These are phyloP conservation scores for Penicillium sp. DNA, from an alignment of 2,329 filamentous ascomycete species.

Conservation along the genomic window DNA sequence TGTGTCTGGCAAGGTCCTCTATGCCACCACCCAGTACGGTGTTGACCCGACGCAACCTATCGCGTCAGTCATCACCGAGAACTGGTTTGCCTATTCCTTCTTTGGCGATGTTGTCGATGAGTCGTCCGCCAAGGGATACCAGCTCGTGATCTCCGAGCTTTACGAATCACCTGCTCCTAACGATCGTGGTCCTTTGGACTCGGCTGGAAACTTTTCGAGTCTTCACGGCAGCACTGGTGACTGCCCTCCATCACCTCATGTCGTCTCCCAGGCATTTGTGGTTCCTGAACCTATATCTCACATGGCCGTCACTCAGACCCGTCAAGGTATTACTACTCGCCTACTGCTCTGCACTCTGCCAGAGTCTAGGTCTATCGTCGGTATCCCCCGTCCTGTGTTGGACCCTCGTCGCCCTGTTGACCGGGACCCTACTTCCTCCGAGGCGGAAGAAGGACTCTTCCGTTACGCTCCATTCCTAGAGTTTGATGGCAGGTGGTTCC, in stretches of 20 bases:
- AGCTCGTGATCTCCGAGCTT: conserved; percentile 81
- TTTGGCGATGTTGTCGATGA: conserved; percentile 54
- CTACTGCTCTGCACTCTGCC: conserved; percentile 79
- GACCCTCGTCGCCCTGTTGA: conserved; percentile 85
- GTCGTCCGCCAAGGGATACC: conserved; percentile 71
- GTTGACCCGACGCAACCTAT: conserved; percentile 75
- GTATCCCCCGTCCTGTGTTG: conserved; percentile 74
- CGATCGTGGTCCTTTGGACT: conserved; percentile 76
- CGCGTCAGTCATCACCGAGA: conserved; percentile 79
- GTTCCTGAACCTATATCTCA: conserved; percentile 75
- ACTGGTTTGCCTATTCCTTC: conserved; percentile 91
- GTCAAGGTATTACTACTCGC: conserved; percentile 85
- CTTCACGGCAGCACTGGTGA: conserved; percentile 60
- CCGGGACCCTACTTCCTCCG: conserved; percentile 75
- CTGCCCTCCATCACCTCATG: conserved; percentile 65
- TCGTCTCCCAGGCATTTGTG: conserved; percentile 77
- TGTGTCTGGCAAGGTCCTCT: conserved; percentile 77
- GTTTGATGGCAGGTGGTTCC: conserved; percentile 75
- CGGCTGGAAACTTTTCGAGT: conserved; percentile 73
- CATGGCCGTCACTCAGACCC: conserved; percentile 82
- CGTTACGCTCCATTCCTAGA: conserved; percentile 76
- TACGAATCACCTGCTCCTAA: conserved; percentile 84
- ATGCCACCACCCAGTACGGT: conserved; percentile 68
- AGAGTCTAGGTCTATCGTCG: conserved; percentile 70
- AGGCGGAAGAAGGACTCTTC: conserved; percentile 79